Conservation (phyloP, 2,329 filamentous ascomycete species). For the Colletotrichum cuscutae region DNA sequence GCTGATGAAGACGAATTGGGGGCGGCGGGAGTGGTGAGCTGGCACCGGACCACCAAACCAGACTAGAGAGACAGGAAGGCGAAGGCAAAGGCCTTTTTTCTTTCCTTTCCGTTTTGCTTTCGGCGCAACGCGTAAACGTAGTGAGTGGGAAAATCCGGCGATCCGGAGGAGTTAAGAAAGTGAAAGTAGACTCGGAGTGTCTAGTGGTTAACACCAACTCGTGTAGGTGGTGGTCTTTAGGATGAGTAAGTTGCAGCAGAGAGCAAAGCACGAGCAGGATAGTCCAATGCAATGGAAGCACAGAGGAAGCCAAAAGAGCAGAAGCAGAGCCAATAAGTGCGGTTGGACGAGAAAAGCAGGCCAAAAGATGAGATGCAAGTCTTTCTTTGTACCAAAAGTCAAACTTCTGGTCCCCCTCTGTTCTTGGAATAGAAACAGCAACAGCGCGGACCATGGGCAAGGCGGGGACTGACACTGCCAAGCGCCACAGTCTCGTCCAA, state of each 20-base stretch:
- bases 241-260: constrained; percentile 22
- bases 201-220: too few relatives aligned
- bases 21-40: neutral
- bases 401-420: constrained; percentile 7
- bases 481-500: constrained; percentile 29
- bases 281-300: neutral
- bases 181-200: neutral
- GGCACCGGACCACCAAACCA: constrained; percentile 8
- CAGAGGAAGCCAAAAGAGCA: constrained; percentile 6
- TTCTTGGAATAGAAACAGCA: constrained; percentile 32
- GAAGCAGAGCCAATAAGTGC: neutral
- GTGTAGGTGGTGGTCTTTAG: neutral
- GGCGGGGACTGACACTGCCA: constrained; percentile 34
- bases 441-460: constrained; percentile 28
- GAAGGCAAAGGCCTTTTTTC: neutral
- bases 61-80: constrained; percentile 14
- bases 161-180: neutral
- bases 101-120: neutral
- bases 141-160: constrained; percentile 2
- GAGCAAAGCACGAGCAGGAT: neutral
- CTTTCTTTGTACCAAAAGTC: constrained; percentile 28
- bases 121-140: neutral
- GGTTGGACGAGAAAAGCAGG: neutral
- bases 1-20: constrained; percentile 21
- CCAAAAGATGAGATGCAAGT: constrained; percentile 22